Percentiles rank a stretch among this genome's conserved stretches.
Evolutionary conservation across 768 basidiomycete genomes (phyloP).

Genomic region (Nevesoporus exiguus): DNA sequence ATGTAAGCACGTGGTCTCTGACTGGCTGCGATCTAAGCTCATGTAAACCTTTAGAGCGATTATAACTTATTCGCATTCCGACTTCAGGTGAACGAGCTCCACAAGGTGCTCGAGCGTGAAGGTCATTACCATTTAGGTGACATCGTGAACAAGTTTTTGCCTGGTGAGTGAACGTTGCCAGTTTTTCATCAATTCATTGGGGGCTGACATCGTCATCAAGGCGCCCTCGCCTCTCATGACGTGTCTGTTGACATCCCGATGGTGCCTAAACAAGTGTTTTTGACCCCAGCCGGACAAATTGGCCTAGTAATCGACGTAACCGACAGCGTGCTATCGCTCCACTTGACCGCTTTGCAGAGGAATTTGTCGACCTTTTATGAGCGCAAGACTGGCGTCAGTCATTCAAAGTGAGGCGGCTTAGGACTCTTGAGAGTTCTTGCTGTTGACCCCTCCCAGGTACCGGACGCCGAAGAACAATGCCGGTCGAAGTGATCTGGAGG

Average conservation of each 20-base stretch:
- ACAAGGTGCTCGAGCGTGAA: constrained; percentile 51
- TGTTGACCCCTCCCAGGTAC: constrained; percentile 44
- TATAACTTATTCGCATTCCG: constrained; percentile 66
- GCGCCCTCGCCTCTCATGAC: constrained; percentile 50
- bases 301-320: constrained; percentile 64
- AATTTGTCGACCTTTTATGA: constrained; percentile 59
- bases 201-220: constrained; percentile 34
- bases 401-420: constrained; percentile 49
- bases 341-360: constrained; percentile 69
- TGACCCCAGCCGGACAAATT: constrained; percentile 77
- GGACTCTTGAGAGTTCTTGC: not conserved
- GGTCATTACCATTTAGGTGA: constrained; percentile 78
- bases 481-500: constrained; percentile 57
- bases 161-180: constrained; percentile 41
- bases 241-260: constrained; percentile 40
- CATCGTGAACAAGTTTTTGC: constrained; percentile 69
- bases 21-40: constrained; percentile 1
- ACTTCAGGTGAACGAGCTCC: constrained; percentile 41
- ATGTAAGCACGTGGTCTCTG: constrained; percentile 47
- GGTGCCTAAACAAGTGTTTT: constrained; percentile 62
- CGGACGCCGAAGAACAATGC: constrained; percentile 60
- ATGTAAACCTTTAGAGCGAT: constrained; percentile 46
- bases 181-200: not conserved
- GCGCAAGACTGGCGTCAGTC: constrained; percentile 54
- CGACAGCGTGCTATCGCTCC: constrained; percentile 46